Conservation (phyloP, 345 rosid species). For the Abelmoschus esculentus region DNA sequence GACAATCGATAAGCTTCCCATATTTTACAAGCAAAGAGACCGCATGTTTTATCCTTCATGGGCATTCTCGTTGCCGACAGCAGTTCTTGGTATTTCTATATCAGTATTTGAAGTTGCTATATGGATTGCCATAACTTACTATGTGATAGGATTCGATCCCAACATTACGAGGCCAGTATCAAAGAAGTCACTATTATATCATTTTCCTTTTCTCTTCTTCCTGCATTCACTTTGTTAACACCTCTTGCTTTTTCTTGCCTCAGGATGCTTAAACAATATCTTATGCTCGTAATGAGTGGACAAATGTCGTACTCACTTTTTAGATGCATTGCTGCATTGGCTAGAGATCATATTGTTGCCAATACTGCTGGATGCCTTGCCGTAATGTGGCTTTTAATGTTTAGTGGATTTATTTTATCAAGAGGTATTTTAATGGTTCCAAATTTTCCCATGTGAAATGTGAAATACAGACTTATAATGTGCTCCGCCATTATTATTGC, state of each 20-base stretch:
- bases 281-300: constrained; percentile 31
- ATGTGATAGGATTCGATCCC: constrained; percentile 66
- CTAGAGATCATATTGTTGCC: constrained; percentile 45
- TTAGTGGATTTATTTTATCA: constrained; percentile 44
- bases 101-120: constrained; percentile 53
- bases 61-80: constrained; percentile 66
- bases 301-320: constrained; percentile 51
- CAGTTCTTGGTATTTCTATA: constrained; percentile 69
- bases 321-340: constrained; percentile 42
- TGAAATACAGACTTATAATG: not conserved
- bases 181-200: not conserved
- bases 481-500: not conserved
- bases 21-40: constrained; percentile 81
- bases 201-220: not conserved
- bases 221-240: not conserved
- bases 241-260: not conserved
- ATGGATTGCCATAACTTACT: constrained; percentile 59
- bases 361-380: constrained; percentile 23
- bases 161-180: constrained; percentile 42
- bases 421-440: constrained; percentile 14
- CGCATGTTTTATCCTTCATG: constrained; percentile 69
- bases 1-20: constrained; percentile 72
- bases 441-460: not conserved
- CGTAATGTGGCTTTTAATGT: constrained; percentile 24
- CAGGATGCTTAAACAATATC: constrained; percentile 48